Conservation (phyloP, 164 flowering plant species). For the Tetrastigma voinierianum region DNA sequence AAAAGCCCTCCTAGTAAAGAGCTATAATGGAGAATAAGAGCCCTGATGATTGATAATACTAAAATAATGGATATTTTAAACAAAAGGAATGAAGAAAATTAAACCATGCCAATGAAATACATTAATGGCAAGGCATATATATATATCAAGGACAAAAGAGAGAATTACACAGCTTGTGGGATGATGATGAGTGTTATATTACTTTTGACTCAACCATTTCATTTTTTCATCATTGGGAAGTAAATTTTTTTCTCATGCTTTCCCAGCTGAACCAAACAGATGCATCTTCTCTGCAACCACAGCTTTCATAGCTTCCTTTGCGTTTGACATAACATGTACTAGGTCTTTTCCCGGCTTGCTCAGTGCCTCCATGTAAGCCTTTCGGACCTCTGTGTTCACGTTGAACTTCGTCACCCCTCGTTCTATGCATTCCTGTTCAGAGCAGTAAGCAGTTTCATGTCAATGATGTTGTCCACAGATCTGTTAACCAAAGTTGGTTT, state of each 20-base stretch:
- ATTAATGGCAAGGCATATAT: background rate
- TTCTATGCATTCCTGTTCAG: constrained; percentile 74
- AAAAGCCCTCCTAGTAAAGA: too few relatives aligned
- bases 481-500: background rate
- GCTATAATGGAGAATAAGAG: too few relatives aligned
- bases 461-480: background rate
- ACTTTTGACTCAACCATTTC: too few relatives aligned
- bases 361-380: constrained; percentile 91
- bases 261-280: constrained; percentile 94
- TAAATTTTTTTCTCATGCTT: constrained; percentile 38
- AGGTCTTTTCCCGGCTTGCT: constrained; percentile 64
- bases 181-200: too few relatives aligned
- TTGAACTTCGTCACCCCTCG: constrained; percentile 91
- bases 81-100: background rate
- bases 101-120: too few relatives aligned
- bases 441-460: background rate
- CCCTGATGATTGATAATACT: too few relatives aligned
- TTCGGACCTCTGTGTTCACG: constrained; percentile 93
- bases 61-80: too few relatives aligned
- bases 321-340: constrained; percentile 72
- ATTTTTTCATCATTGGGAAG: too few relatives aligned
- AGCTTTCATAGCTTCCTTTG: constrained; percentile 93
- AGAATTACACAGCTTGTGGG: background rate
- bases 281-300: constrained; percentile 93
- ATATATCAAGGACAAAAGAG: background rate